These are phyloP conservation scores for Aureobasidium sp. DNA, from an alignment of 2,329 filamentous ascomycete genomes.

Conservation along the genomic window DNA sequence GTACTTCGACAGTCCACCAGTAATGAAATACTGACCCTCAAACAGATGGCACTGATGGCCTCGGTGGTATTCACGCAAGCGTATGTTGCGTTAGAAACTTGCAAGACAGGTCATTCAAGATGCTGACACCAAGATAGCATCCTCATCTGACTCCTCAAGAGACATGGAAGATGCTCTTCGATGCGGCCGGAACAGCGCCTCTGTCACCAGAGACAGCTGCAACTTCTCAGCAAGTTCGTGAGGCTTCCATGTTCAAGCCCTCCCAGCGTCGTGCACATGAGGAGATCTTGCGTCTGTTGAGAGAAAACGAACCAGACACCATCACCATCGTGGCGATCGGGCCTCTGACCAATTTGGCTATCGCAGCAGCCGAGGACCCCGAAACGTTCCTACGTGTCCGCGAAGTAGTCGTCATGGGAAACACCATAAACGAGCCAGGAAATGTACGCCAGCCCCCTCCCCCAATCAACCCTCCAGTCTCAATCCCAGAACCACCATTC, in stretches of 20 bases:
- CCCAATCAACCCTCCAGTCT: slow-evolving; percentile 22
- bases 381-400: slow-evolving; percentile 83
- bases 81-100: slow-evolving; percentile 25
- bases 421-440: slow-evolving; percentile 68
- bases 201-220: slow-evolving; percentile 21
- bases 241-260: slow-evolving; percentile 57
- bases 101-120: background rate
- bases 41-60: slow-evolving; percentile 42
- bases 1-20: background rate
- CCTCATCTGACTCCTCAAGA: slow-evolving; percentile 42
- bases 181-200: slow-evolving; percentile 25
- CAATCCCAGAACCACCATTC: slow-evolving; percentile 29
- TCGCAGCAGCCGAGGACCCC: slow-evolving; percentile 81
- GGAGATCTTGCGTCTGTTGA: slow-evolving; percentile 82
- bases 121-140: slow-evolving; percentile 30
- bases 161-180: slow-evolving; percentile 43
- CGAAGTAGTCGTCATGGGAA: slow-evolving; percentile 93
- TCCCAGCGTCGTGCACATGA: slow-evolving; percentile 68
- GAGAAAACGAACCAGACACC: slow-evolving; percentile 72
- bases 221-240: slow-evolving; percentile 30
- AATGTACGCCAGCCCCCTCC: slow-evolving; percentile 48
- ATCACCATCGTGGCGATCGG: slow-evolving; percentile 88
- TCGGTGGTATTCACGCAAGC: slow-evolving; percentile 43
- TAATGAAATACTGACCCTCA: slow-evolving; percentile 12
- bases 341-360: slow-evolving; percentile 85